Percentiles rank a stretch among this genome's conserved stretches.
phyloP scores from a whole-genome alignment of 106 monocot genomes.

The Dendrobium huoshanense region DNA sequence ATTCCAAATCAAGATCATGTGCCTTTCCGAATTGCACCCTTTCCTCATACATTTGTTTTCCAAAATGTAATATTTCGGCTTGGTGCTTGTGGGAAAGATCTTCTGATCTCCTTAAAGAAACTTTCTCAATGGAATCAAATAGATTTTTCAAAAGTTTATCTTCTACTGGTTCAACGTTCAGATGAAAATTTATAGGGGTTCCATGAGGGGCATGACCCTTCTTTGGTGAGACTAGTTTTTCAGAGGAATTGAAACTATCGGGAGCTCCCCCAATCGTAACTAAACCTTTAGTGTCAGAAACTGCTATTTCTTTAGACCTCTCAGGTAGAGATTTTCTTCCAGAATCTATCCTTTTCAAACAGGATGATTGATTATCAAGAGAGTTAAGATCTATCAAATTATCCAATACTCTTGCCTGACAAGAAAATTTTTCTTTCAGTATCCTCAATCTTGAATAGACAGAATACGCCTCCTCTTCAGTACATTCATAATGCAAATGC shows the following conservation, averaged over 20 bases:
- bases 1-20: conserved; percentile 16
- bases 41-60: conserved; percentile 20
- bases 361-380: conserved; percentile 12
- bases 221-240: conserved; percentile 5
- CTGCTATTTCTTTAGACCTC: conserved; percentile 6
- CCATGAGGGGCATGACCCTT: conserved; percentile 10
- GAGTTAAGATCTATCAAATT: conserved; percentile 5
- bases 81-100: conserved; percentile 31
- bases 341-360: conserved; percentile 4
- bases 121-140: conserved; percentile 31
- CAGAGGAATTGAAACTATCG: not conserved
- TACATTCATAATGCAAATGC: conserved; percentile 54
- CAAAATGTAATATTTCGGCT: conserved; percentile 30
- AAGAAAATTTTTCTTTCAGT: conserved; percentile 49
- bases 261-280: conserved; percentile 17
- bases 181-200: conserved; percentile 11
- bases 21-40: conserved; percentile 20
- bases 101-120: conserved; percentile 25
- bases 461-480: conserved; percentile 32
- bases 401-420: conserved; percentile 6
- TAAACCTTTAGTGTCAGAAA: conserved; percentile 12
- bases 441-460: conserved; percentile 61
- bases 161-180: conserved; percentile 10
- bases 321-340: conserved; percentile 1
- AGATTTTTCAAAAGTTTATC: conserved; percentile 24